Evolutionary conservation across 148 eudicot species (phyloP).

Genomic region (Fagopyrum homotropicum): DNA sequence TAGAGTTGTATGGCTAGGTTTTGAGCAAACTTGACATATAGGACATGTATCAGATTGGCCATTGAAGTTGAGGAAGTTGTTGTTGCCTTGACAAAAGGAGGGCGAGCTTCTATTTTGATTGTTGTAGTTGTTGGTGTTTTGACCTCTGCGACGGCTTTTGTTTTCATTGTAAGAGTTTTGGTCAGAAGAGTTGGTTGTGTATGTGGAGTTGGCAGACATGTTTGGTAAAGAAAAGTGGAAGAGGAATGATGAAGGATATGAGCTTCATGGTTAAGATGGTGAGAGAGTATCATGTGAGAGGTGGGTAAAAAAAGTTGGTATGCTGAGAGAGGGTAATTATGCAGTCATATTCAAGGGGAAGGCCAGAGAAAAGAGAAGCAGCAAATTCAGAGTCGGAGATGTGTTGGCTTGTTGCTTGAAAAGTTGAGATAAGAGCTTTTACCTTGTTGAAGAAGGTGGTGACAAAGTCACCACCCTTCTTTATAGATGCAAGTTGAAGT

Average conservation of each 20-base stretch:
- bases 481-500: neutral
- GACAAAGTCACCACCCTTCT: neutral
- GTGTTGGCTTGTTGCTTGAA: neutral
- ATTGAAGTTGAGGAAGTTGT: neutral
- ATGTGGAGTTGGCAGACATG: neutral
- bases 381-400: neutral
- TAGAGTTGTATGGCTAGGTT: neutral
- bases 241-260: neutral
- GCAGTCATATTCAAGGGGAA: neutral
- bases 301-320: neutral
- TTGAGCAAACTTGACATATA: neutral
- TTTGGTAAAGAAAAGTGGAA: neutral
- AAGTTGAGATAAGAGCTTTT: neutral
- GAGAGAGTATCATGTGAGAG: neutral
- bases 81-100: neutral
- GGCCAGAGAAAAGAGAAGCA: neutral
- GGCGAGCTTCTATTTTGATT: too few relatives aligned
- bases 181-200: neutral
- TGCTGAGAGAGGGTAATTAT: neutral
- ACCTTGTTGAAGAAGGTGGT: neutral
- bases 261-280: neutral
- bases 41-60: neutral
- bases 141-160: too few relatives aligned
- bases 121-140: too few relatives aligned
- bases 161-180: accelerated